Base-by-base conservation (phyloP, 192 early-diverging fungal genomes). In the Coemansia sp. region DNA sequence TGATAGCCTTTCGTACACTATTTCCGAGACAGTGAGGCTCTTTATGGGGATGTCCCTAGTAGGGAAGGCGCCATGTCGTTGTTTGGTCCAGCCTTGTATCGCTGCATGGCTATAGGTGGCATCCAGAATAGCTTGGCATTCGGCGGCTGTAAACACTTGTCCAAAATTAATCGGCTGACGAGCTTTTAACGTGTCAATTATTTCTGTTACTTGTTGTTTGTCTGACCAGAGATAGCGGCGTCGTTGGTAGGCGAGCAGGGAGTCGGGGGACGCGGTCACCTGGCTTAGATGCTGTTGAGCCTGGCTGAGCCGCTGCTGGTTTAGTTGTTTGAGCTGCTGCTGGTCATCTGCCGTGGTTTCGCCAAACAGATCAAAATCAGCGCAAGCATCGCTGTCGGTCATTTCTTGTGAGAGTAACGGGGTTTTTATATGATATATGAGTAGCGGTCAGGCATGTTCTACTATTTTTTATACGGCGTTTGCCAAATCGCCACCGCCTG, bases 61-160 rank as follows among this genome's bases (percentile, higher is more conserved):
- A 1, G 78, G 53, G 53, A 80, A 78, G 0, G 79, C 72, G n/a
- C 68, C 72, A 53, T 82, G 81, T 1, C 81, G 67, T 15, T 63
- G 54, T 0, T 29, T 53, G 3, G 59, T 58, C 81, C 81, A 82
- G 17, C 46, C 50, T 7, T 57, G 41, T 7, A 13, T 17, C 13
- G 0, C 32, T 3, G 39, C 51, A 25, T 51, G n/a, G 1, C 5
- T 15, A 5, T 27, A 11, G 19, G 57, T 48, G 5, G 45, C 23
- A 5, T 43, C 39, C 14, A 80, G 38, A 26, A 80, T 67, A 10
- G 13, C 17, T 22, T 66, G 37, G 19, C 68, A 64, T 39, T 80
- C 53, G 0, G 34, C 17, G 0, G 23, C 1, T 3, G 54, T 18
- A 22, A 42, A 61, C 24, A 44, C 15, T 15, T 72, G 55, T 3